Evolutionary conservation across 495 filamentous ascomycete genomes (phyloP), one percentile per base, ranked within the genome.

Genomic region (Lepidopterella palustris): DNA sequence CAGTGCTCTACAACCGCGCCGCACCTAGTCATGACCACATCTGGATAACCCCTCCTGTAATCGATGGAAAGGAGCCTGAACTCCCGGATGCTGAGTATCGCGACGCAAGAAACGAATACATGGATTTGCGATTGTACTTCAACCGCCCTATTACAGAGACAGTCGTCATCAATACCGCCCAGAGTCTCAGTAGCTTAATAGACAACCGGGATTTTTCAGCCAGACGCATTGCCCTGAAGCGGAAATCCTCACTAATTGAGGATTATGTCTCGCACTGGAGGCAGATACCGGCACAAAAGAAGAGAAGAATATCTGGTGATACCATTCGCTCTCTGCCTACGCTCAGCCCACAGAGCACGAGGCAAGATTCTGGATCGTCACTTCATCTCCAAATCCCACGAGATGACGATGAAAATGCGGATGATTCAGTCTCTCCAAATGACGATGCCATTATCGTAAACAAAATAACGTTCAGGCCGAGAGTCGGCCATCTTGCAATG

Each of bases 51-150:
- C 59, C 59, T 3, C 18, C 51, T 20, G 2, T 15, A 5, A 52
- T 42, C 0, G 42, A 25, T 4, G 4, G 4, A 3, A 21, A 23
- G 13, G 18, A 25, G 26, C 15, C 5, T 26, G 21, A 35, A 18
- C 15, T 6, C 25, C 10, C 42, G 1, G 40, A 31, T 4, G 24
- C 40, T 20, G 59, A 56, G 23, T 45, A 51, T 11, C 59, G 53
- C 9, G 23, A 61, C 27, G n/a, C 53, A 1, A 21, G 4, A 8
- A 53, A 61, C 45, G 53, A 57, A 48, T 61, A 57, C 39, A 25
- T 61, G 2, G 59, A 61, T 42, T 23, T 61, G 0, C 53, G 59
- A 6, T 57, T 61, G 4, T 42, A 57, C 28, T 61, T 61, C 45
- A 31, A 51, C 32, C 59, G 53, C 3, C 26, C 23, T 11, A 35